Conservation (phyloP, 2,329 filamentous ascomycete species). For the Byssothecium circinans region DNA sequence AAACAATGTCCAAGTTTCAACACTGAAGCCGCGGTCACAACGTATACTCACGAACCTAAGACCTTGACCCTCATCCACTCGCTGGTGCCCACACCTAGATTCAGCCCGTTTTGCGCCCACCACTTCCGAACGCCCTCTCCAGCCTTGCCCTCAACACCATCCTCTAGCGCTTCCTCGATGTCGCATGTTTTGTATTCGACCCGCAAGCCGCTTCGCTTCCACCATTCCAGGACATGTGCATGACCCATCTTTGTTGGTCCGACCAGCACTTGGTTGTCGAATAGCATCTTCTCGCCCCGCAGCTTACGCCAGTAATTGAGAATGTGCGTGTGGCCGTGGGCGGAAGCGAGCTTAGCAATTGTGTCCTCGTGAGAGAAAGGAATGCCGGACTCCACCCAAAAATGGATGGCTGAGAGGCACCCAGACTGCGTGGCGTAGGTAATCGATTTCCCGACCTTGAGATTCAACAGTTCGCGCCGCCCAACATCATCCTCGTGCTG, state of each 20-base stretch:
- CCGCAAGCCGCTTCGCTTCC: conserved; percentile 73
- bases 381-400: conserved; percentile 85
- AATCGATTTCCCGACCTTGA: conserved; percentile 84
- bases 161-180: conserved; percentile 91
- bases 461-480: conserved; percentile 46
- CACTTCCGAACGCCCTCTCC: conserved; percentile 75
- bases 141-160: conserved; percentile 69
- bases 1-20: no score
- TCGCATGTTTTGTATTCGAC: conserved; percentile 95
- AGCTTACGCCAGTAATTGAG: conserved; percentile 80
- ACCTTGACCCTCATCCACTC: conserved; percentile 87
- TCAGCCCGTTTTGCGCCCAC: conserved; percentile 86
- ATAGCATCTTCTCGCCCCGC: conserved; percentile 75
- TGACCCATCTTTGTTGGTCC: conserved; percentile 87
- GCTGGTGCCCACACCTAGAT: conserved; percentile 77
- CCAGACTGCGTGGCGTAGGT: conserved; percentile 83
- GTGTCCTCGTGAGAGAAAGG: conserved; percentile 77
- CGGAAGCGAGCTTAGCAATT: conserved; percentile 80
- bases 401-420: conserved; percentile 73
- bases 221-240: conserved; percentile 86
- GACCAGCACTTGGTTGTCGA: conserved; percentile 80
- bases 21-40: background rate
- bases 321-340: conserved; percentile 81
- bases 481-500: conserved; percentile 17
- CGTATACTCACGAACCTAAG: conserved; percentile 46